Percentiles rank a stretch among this genome's conserved stretches.
Evolutionary conservation across 2,329 filamentous ascomycete species (phyloP).

Genomic region (Keithomyces neogunnii): DNA sequence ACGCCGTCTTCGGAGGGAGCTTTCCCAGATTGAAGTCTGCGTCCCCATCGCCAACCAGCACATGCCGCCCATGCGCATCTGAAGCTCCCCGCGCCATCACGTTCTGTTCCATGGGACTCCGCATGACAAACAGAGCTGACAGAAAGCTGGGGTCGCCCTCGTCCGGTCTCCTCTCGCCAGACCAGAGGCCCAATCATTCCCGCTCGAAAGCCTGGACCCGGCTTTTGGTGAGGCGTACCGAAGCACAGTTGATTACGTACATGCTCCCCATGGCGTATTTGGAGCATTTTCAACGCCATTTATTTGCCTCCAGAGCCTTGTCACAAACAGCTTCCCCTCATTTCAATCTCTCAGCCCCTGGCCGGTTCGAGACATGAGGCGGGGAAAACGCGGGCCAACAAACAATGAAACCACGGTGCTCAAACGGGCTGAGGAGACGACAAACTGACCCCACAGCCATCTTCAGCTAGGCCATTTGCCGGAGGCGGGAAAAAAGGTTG

Average conservation of each 20-base stretch:
- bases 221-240: neutral
- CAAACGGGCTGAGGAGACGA: neutral
- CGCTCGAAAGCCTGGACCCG: neutral
- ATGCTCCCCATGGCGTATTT: no score
- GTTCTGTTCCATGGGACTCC: neutral
- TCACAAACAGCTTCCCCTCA: neutral
- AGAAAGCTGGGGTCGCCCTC: neutral
- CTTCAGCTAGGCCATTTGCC: neutral
- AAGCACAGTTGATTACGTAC: no score
- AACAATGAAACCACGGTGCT: neutral
- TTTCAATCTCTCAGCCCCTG: neutral
- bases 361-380: neutral
- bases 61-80: no score
- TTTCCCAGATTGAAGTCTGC: no score
- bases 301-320: no score
- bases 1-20: no score
- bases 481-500: neutral
- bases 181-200: neutral
- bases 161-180: neutral
- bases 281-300: no score
- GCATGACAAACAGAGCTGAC: neutral
- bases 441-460: neutral
- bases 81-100: no score
- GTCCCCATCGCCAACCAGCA: no score
- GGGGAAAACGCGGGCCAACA: neutral